Evolutionary conservation across 805 yeast species (phyloP).

Genomic region (Monosporozyma aerobia): DNA sequence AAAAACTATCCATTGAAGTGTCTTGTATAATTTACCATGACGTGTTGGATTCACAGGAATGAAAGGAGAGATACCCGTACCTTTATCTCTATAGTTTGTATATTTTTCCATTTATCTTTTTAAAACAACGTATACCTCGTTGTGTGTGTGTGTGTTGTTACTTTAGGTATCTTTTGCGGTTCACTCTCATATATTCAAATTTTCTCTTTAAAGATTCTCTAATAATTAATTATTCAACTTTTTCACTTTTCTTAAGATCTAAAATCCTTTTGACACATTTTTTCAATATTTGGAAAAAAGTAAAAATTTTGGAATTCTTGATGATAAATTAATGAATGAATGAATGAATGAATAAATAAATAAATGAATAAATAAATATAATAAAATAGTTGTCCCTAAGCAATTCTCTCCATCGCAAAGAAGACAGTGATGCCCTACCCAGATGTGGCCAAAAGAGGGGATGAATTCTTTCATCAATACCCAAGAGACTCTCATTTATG

Average conservation of each 20-base stretch:
- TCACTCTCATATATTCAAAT: not conserved
- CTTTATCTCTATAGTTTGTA: conserved; percentile 77
- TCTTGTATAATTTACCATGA: not conserved
- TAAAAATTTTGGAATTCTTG: too few relatives aligned
- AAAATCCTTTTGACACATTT: not conserved
- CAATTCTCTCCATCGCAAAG: not conserved
- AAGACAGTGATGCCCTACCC: conserved; percentile 62
- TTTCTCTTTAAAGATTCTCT: too few relatives aligned
- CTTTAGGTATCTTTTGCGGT: not conserved
- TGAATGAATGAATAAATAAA: too few relatives aligned
- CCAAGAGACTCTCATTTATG: conserved; percentile 54
- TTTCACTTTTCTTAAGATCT: too few relatives aligned
- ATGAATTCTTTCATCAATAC: conserved; percentile 53
- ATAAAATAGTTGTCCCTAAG: too few relatives aligned
- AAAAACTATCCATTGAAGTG: not conserved
- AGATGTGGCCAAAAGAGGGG: conserved; percentile 64
- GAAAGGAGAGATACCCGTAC: conserved; percentile 90
- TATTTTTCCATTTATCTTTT: conserved; percentile 55
- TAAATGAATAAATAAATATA: too few relatives aligned
- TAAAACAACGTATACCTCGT: conserved; percentile 13
- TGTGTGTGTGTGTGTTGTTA: not conserved
- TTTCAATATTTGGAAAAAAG: not conserved
- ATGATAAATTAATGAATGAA: too few relatives aligned
- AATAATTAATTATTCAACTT: too few relatives aligned
- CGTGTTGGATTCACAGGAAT: conserved; percentile 37